Evolutionary conservation across 805 yeast genomes (phyloP).

Genomic region (Cyberlindnera meyerae): DNA sequence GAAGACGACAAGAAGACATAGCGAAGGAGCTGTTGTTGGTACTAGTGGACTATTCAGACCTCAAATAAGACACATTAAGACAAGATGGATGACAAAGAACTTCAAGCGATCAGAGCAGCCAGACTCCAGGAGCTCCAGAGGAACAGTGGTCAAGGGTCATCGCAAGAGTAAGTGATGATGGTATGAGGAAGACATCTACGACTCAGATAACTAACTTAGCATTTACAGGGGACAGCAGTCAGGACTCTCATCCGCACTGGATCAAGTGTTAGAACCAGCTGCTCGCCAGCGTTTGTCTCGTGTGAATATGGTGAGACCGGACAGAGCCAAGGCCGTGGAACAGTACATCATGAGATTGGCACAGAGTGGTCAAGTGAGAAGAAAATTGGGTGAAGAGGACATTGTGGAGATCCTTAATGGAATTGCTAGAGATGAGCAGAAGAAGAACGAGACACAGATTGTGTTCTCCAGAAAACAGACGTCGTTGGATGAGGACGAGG

Average conservation of each 20-base stretch:
- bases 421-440: constrained; percentile 67
- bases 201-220: background rate
- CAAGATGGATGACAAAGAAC: constrained; percentile 78
- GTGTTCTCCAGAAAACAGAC: constrained; percentile 30
- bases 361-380: constrained; percentile 68
- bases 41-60: too few relatives aligned
- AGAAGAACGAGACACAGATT: constrained; percentile 58
- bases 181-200: too few relatives aligned
- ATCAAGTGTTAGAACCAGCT: constrained; percentile 70
- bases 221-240: constrained; percentile 1
- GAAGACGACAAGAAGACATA: too few relatives aligned
- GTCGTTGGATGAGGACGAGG: constrained; percentile 26
- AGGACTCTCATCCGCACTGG: constrained; percentile 31
- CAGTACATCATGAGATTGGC: constrained; percentile 68
- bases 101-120: constrained; percentile 90
- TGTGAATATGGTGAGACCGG: constrained; percentile 85
- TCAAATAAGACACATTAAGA: too few relatives aligned
- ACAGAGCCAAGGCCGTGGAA: constrained; percentile 85
- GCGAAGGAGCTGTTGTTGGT: too few relatives aligned
- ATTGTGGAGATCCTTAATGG: constrained; percentile 81
- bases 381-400: constrained; percentile 75
- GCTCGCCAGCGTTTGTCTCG: constrained; percentile 88
- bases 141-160: constrained; percentile 34
- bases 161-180: constrained; percentile 14
- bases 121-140: constrained; percentile 78